phyloP scores from a whole-genome alignment of 176 grass and related monocot species.

The Puccinellia tenuiflora region DNA sequence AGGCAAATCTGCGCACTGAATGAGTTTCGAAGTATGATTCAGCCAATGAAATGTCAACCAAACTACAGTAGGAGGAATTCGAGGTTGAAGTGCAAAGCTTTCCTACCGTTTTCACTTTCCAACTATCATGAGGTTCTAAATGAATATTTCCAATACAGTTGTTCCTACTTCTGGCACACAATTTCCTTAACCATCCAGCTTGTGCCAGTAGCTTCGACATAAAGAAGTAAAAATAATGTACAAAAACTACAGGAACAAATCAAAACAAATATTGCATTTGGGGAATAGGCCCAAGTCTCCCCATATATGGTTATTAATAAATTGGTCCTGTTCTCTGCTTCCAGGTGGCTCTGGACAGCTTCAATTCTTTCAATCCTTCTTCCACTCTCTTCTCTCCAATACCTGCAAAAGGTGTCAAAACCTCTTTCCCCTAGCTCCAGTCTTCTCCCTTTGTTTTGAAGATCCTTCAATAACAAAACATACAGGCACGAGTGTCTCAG shows the following conservation, averaged over 20 bases:
- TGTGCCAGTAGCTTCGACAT: conserved; percentile 7
- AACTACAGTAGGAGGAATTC: neutral
- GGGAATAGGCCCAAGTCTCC: conserved; percentile 32
- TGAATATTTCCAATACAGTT: conserved; percentile 27
- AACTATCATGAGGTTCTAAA: conserved; percentile 4
- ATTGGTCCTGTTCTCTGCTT: neutral
- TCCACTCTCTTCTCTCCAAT: conserved; percentile 18
- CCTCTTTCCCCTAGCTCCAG: neutral
- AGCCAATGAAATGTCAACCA: conserved; percentile 5
- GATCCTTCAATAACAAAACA: conserved; percentile 5
- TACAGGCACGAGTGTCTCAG: neutral
- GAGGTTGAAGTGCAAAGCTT: neutral
- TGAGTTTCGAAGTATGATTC: conserved; percentile 4
- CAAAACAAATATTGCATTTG: conserved; percentile 20
- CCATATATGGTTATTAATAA: conserved; percentile 28
- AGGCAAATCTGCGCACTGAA: neutral
- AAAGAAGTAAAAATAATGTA: conserved; percentile 23
- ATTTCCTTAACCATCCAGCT: conserved; percentile 33
- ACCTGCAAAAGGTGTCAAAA: conserved; percentile 15
- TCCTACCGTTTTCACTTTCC: conserved; percentile 15
- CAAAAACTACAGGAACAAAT: conserved; percentile 31
- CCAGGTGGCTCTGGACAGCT: conserved; percentile 16
- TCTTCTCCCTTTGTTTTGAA: neutral
- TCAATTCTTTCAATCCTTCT: conserved; percentile 25
- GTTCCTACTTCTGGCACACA: conserved; percentile 20